These are phyloP conservation scores for Neurospora sp. DNA, from an alignment of 495 filamentous ascomycete genomes.

Conservation along the genomic window DNA sequence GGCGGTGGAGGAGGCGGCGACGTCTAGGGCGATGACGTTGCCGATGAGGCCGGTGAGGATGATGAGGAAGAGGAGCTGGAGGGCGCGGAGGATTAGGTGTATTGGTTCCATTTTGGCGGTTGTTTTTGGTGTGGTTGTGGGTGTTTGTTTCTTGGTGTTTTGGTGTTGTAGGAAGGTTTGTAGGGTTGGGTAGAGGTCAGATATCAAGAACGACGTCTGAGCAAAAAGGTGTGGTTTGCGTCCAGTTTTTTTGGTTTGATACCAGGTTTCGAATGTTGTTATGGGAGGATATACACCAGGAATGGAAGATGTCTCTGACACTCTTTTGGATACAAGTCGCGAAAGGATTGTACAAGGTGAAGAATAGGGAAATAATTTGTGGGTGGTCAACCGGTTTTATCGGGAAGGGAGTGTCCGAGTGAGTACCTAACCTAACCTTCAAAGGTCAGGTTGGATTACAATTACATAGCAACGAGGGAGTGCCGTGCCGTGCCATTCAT, in stretches of 20 bases:
- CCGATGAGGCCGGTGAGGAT: slow-evolving; percentile 38
- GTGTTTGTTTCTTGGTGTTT: background rate
- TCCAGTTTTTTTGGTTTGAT: background rate
- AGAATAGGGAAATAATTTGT: background rate
- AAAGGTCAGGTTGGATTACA: background rate
- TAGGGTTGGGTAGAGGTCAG: background rate
- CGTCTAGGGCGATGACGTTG: slow-evolving; percentile 38
- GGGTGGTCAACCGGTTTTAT: background rate
- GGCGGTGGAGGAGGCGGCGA: slow-evolving; percentile 22
- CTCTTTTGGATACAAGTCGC: background rate
- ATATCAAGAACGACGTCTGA: background rate
- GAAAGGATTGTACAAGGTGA: background rate
- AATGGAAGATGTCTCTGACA: background rate
- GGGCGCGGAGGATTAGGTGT: slow-evolving; percentile 25
- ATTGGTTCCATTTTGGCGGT: slow-evolving; percentile 28
- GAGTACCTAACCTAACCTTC: background rate
- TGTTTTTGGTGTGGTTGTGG: background rate
- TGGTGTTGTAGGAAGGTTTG: background rate
- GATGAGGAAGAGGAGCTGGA: slow-evolving; percentile 33
- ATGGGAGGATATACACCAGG: background rate
- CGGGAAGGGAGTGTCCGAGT: background rate
- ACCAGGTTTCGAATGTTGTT: background rate
- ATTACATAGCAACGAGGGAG: background rate
- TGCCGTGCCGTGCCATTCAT: background rate
- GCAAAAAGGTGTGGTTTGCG: background rate